A percentile compares a stretch with the other conserved stretches of the same genome.
These are phyloP conservation scores for Linnemannia schmuckeri DNA, from an alignment of 192 early-diverging fungal species.

Conservation along the genomic window DNA sequence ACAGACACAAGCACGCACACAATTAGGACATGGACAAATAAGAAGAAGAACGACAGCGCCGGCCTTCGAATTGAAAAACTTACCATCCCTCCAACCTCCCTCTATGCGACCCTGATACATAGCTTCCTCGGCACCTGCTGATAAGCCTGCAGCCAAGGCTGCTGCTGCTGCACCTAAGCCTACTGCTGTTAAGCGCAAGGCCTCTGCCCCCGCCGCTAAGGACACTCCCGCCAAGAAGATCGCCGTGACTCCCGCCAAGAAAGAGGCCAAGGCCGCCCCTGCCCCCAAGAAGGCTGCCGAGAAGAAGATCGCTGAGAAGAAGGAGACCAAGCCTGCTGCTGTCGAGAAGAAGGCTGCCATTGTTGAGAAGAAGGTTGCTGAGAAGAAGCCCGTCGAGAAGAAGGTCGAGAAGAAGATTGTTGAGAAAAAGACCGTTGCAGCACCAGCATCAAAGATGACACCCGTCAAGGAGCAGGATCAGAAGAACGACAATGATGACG, in stretches of 20 bases:
- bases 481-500: conserved; percentile 56
- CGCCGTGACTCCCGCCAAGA: conserved; percentile 36
- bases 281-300: conserved; percentile 43
- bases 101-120: neutral
- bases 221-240: conserved; percentile 46
- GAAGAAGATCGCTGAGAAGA: conserved; percentile 24
- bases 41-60: too few relatives aligned
- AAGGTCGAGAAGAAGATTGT: conserved; percentile 27
- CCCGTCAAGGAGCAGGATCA: conserved; percentile 26
- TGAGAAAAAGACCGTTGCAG: conserved; percentile 33
- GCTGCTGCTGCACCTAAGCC: conserved; percentile 11
- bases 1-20: neutral
- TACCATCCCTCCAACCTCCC: neutral
- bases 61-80: neutral
- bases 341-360: conserved; percentile 48
- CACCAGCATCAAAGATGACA: conserved; percentile 11
- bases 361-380: conserved; percentile 43
- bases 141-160: conserved; percentile 20
- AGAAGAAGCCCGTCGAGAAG: conserved; percentile 22
- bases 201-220: conserved; percentile 26
- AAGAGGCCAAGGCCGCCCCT: conserved; percentile 54
- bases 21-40: neutral
- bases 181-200: conserved; percentile 43
- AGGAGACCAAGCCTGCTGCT: conserved; percentile 18
- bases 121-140: conserved; percentile 24